Conservation (phyloP, 768 basidiomycete species). For the Porphyrellus cyaneotinctus region DNA sequence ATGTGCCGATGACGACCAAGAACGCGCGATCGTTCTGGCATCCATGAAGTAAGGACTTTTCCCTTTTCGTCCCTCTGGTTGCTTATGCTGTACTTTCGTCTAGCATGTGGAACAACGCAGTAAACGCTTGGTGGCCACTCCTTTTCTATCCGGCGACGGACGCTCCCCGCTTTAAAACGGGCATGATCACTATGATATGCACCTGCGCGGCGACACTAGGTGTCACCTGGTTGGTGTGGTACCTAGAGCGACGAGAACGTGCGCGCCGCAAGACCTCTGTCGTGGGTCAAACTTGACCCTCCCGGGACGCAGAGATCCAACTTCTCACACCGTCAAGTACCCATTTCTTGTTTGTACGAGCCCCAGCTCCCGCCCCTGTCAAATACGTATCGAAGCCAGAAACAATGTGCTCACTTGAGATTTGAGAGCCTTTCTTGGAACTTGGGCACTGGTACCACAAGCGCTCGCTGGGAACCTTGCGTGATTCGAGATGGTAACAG, state of each 20-base stretch:
- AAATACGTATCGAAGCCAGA: no score
- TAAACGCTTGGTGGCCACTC: conserved; percentile 69
- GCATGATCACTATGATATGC: conserved; percentile 67
- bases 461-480: no score
- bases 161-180: conserved; percentile 62
- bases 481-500: no score
- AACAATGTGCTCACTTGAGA: no score
- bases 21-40: conserved; percentile 64
- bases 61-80: neutral
- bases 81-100: neutral
- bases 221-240: conserved; percentile 55
- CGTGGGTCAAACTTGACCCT: no score
- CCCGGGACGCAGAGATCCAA: no score
- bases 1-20: conserved; percentile 65
- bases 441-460: no score
- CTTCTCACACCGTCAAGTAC: no score
- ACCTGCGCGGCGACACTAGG: conserved; percentile 52
- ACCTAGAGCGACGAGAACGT: conserved; percentile 42
- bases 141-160: conserved; percentile 73
- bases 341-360: no score
- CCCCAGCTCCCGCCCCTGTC: no score
- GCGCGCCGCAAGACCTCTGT: neutral
- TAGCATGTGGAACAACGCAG: conserved; percentile 66
- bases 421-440: no score
- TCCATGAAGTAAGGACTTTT: conserved; percentile 60